Base-by-base conservation (phyloP, 2,329 filamentous ascomycete genomes). In the Fusarium fujikuroi region DNA sequence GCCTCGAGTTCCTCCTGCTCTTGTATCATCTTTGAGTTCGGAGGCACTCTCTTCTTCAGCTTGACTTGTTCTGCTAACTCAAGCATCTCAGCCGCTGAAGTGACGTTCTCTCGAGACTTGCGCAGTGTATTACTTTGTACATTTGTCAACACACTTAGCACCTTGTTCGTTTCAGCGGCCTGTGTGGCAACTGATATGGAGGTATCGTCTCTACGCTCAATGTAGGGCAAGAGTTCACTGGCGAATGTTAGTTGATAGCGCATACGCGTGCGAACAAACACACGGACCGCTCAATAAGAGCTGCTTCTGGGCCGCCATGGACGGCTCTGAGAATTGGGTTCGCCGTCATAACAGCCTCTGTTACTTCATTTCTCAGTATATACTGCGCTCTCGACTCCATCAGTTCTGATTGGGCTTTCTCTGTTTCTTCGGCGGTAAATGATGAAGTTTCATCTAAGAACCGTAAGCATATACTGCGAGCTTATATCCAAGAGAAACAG, bases 271-370 rank as follows among this genome's bases (percentile, higher is more conserved):
- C 5, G n/a, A 57, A 36, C 7, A 34, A 37, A 37, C 30, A 32
- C 21, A 69, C 81, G 43, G 86, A 93, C 93, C 90, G 89, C 82
- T 96, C 93, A 59, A 91, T 85, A 49, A 89, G 88, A 5, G 90
- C 89, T 23, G 90, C 88, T 67, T 89, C 87, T 18, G 88, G 88
- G 47, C 90, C 90, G 67, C 88, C 85, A 80, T 97, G 93, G 43
- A 95, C 90, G 11, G 94, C 92, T 77, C 93, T 93, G 64, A 97
- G 84, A 44, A 93, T 90, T 12, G 94, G 93, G 76, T 94, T 92
- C 63, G 91, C 91, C 75, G 90, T 89, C 73, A 96, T 82, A 60
- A 93, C 90, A 52, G 87, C 90, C 69, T 92, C 90, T 28, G 91
- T 85, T 28, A 93, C 90, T 69, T 90, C 90, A 79, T 92, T 92